Percentiles rank a stretch among this genome's conserved stretches.
These are phyloP conservation scores for Nemania diffusa DNA, from an alignment of 2,329 filamentous ascomycete genomes.

Conservation along the genomic window DNA sequence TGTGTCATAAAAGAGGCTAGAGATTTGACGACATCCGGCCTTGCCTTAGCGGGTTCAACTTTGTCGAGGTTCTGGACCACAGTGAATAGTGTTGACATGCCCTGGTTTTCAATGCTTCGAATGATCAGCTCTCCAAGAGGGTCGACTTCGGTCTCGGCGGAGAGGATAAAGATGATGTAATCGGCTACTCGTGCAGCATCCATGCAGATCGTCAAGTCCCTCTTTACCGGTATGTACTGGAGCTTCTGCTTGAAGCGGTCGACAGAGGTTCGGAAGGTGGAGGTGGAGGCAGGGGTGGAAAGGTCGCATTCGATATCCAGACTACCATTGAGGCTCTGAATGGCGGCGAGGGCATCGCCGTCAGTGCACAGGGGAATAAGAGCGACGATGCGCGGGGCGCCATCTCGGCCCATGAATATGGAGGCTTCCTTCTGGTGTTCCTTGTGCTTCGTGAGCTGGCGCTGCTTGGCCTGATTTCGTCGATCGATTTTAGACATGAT, in stretches of 20 bases:
- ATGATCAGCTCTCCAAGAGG: constrained; percentile 85
- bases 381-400: constrained; percentile 87
- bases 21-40: constrained; percentile 79
- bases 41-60: constrained; percentile 82
- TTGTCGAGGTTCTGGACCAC: constrained; percentile 82
- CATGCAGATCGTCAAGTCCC: constrained; percentile 79
- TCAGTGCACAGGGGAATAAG: constrained; percentile 85
- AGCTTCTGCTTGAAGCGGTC: constrained; percentile 96
- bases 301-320: constrained; percentile 79
- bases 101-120: constrained; percentile 89
- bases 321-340: constrained; percentile 78
- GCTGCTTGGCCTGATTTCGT: constrained; percentile 93
- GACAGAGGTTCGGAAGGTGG: constrained; percentile 73
- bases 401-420: constrained; percentile 87
- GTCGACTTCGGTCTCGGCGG: constrained; percentile 85
- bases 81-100: constrained; percentile 90
- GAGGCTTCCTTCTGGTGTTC: constrained; percentile 82
- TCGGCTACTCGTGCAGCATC: constrained; percentile 91
- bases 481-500: constrained; percentile 98
- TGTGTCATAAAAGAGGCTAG: constrained; percentile 93
- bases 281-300: constrained; percentile 66
- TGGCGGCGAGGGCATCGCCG: constrained; percentile 72
- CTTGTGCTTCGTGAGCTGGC: constrained; percentile 82
- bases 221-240: constrained; percentile 80
- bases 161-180: constrained; percentile 88